A percentile compares a stretch with the other conserved stretches of the same genome.
Conservation (phyloP, 176 grass and related monocot species). For the Rhipidocladum racemiflorum region DNA sequence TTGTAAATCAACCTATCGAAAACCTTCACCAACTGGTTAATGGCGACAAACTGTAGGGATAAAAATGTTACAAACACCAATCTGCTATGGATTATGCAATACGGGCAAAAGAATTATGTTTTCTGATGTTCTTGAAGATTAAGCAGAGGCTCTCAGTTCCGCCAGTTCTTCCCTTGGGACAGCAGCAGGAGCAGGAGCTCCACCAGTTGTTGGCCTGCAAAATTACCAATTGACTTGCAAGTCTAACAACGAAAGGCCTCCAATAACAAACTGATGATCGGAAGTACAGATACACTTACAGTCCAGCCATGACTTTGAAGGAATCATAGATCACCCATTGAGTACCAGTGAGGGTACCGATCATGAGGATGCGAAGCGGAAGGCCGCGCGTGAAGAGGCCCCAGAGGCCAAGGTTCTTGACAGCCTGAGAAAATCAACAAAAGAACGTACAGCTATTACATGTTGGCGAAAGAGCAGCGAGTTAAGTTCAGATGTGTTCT, state of each 20-base stretch:
- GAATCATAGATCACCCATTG: conserved; percentile 91
- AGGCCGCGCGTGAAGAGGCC: conserved; percentile 81
- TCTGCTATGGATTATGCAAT: background rate
- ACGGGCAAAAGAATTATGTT: background rate
- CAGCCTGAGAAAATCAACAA: conserved; percentile 44
- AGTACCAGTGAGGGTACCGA: conserved; percentile 73
- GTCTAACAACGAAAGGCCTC: background rate
- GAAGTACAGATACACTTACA: conserved; percentile 47
- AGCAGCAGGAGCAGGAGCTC: conserved; percentile 48
- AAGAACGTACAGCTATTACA: background rate
- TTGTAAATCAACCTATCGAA: background rate
- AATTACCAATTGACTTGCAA: conserved; percentile 5
- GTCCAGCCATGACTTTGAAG: conserved; percentile 82
- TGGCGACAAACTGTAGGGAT: background rate
- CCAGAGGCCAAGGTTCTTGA: conserved; percentile 73
- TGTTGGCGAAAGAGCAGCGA: background rate
- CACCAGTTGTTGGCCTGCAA: conserved; percentile 77
- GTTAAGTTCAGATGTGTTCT: background rate
- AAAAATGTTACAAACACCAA: background rate
- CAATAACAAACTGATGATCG: background rate
- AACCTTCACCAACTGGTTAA: background rate
- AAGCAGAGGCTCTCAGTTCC: conserved; percentile 38
- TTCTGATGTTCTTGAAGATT: background rate
- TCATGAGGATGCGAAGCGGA: conserved; percentile 83
- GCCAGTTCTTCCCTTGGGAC: conserved; percentile 1